A percentile compares a stretch with the other conserved stretches of the same genome.
phyloP scores from a whole-genome alignment of 2,329 filamentous ascomycete genomes.

The Ophiostoma sp. region DNA sequence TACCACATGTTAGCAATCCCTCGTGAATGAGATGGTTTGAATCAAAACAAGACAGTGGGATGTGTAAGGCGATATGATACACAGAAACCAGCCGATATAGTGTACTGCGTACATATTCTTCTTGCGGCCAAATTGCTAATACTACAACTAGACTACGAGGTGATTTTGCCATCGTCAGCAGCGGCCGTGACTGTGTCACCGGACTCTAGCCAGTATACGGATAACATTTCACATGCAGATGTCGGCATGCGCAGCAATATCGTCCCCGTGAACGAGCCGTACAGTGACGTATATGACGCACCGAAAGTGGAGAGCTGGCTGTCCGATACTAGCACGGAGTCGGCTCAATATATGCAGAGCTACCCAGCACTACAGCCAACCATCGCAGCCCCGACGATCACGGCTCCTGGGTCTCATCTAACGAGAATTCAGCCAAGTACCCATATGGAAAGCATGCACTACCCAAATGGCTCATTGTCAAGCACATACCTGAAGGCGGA shows the following conservation, averaged over 20 bases:
- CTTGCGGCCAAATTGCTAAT: neutral
- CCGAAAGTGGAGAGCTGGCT: constrained; percentile 31
- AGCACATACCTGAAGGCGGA: neutral
- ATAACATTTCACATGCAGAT: constrained; percentile 19
- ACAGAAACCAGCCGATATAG: neutral
- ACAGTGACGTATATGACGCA: constrained; percentile 28
- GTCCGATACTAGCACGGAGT: constrained; percentile 30
- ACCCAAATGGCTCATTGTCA: constrained; percentile 28
- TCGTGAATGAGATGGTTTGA: neutral
- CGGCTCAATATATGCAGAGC: constrained; percentile 32
- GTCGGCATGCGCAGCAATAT: neutral
- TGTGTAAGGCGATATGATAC: neutral
- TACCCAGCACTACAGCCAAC: constrained; percentile 38
- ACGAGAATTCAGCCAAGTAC: constrained; percentile 29
- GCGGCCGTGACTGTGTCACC: constrained; percentile 22
- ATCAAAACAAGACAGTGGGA: neutral
- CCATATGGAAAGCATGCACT: constrained; percentile 39
- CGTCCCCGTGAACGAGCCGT: constrained; percentile 24
- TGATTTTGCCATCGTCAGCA: constrained; percentile 25
- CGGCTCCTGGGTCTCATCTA: constrained; percentile 9
- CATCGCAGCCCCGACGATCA: constrained; percentile 22
- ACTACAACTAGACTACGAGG: constrained; percentile 33
- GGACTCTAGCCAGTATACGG: constrained; percentile 13
- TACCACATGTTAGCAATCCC: neutral
- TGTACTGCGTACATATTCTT: neutral